Conservation (phyloP, 2,329 filamentous ascomycete species). For the Aureobasidium sp. region DNA sequence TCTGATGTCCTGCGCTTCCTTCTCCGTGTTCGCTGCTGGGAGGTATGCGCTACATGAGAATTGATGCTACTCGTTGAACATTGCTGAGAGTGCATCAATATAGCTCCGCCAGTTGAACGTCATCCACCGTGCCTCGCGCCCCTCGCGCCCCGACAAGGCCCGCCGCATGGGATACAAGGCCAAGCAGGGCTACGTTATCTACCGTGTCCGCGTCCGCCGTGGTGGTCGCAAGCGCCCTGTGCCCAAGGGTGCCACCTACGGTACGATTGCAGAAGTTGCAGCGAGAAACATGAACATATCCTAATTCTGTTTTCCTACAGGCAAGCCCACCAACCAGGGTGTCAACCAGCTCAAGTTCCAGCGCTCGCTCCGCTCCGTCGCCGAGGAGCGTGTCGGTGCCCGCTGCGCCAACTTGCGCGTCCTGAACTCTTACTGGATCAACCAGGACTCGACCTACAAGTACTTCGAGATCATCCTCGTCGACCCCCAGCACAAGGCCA, state of each 20-base stretch:
- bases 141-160: conserved; percentile 98
- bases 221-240: conserved; percentile 97
- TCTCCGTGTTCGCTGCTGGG: conserved; percentile 99
- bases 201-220: conserved; percentile 96
- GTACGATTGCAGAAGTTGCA: conserved; percentile 48
- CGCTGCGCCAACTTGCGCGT: conserved; percentile 98
- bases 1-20: conserved; percentile 99
- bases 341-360: conserved; percentile 99
- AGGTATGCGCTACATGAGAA: conserved; percentile 55
- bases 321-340: conserved; percentile 99
- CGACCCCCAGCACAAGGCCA: conserved; percentile 99
- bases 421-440: conserved; percentile 99
- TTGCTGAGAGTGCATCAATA: conserved; percentile 99
- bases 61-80: conserved; percentile 95
- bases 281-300: neutral
- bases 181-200: conserved; percentile 99
- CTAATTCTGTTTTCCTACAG: conserved; percentile 45
- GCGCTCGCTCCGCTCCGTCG: conserved; percentile 93
- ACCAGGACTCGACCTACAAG: conserved; percentile 99
- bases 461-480: conserved; percentile 99
- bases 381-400: conserved; percentile 99
- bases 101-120: conserved; percentile 99
- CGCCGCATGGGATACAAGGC: conserved; percentile 99
- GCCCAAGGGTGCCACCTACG: conserved; percentile 97
- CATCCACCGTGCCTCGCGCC: conserved; percentile 97